Percentiles rank a stretch among this genome's conserved stretches.
phyloP scores from a whole-genome alignment of 805 yeast genomes.

The Tetrapisispora taiwanensis region DNA sequence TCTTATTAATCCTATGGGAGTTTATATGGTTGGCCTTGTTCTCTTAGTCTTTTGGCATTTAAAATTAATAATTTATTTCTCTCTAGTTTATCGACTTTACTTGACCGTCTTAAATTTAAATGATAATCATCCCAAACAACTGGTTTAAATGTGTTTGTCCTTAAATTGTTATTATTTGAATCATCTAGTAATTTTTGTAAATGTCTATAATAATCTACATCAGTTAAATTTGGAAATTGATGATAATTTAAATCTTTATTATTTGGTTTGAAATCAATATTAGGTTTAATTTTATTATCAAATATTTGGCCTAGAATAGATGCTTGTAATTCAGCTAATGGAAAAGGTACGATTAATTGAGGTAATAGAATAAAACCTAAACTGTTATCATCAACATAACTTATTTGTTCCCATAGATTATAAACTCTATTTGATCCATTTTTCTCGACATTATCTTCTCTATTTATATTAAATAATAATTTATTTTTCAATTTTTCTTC shows the following conservation, averaged over 20 bases:
- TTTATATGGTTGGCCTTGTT: conserved; percentile 13
- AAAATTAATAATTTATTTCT: conserved; percentile 13
- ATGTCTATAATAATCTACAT: conserved; percentile 20
- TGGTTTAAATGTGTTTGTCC: conserved; percentile 15
- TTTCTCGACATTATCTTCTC: neutral
- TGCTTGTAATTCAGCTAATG: conserved; percentile 56
- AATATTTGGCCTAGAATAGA: conserved; percentile 54
- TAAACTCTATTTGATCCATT: conserved; percentile 15
- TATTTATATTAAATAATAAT: conserved; percentile 3
- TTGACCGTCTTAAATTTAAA: conserved; percentile 9
- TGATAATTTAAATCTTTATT: conserved; percentile 9
- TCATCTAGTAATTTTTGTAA: conserved; percentile 17
- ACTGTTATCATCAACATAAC: conserved; percentile 51
- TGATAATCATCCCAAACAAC: conserved; percentile 16
- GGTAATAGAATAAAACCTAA: conserved; percentile 56
- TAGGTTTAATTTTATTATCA: conserved; percentile 37
- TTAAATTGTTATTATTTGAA: conserved; percentile 4
- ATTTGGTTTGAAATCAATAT: conserved; percentile 3
- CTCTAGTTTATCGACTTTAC: conserved; percentile 13
- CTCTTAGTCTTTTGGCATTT: conserved; percentile 12
- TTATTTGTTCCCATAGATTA: conserved; percentile 49
- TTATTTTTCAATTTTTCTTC: conserved; percentile 20
- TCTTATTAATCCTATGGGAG: neutral
- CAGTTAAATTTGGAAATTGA: conserved; percentile 13
- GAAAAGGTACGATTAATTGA: conserved; percentile 50